Evolutionary conservation across 805 yeast genomes (phyloP).

Genomic region (Wickerhamomyces subpelliculosus): DNA sequence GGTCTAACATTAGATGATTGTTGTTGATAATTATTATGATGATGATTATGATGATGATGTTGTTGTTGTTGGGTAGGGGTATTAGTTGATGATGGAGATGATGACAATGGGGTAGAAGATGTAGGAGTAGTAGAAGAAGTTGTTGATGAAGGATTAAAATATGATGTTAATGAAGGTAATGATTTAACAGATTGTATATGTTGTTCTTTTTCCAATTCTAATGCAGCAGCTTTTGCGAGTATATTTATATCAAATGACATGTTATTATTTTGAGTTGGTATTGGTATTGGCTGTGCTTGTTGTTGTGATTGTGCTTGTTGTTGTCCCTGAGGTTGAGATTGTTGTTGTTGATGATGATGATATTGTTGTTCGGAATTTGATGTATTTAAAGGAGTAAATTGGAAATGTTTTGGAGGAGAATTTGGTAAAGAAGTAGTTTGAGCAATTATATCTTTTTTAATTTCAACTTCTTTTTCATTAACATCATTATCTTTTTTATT

Average conservation of each 20-base stretch:
- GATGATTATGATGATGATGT: conserved; percentile 6
- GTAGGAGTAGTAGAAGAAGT: not conserved
- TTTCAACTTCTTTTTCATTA: not conserved
- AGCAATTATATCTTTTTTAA: not conserved
- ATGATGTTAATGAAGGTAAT: conserved; percentile 20
- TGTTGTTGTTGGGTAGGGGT: conserved; percentile 10
- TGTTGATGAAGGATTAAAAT: conserved; percentile 10
- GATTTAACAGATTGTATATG: conserved; percentile 17
- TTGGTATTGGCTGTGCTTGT: too few relatives aligned
- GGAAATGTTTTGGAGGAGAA: conserved; percentile 13
- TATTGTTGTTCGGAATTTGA: not conserved
- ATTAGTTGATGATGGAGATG: conserved; percentile 4
- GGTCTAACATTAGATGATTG: conserved; percentile 8
- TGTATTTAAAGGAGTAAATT: not conserved
- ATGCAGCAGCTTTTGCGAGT: conserved; percentile 23
- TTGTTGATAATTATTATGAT: conserved; percentile 2
- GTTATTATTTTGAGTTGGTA: too few relatives aligned
- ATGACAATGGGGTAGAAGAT: conserved; percentile 1
- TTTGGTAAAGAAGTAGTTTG: conserved; percentile 11
- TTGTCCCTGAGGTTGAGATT: not conserved
- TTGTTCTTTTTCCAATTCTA: conserved; percentile 23
- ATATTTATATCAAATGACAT: conserved; percentile 24
- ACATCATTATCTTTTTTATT: conserved; percentile 1
- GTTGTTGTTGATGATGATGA: conserved; percentile 3
- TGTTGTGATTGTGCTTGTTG: not conserved